Evolutionary conservation across 2,329 filamentous ascomycete species (phyloP).

Genomic region (Alternaria incomplexa): DNA sequence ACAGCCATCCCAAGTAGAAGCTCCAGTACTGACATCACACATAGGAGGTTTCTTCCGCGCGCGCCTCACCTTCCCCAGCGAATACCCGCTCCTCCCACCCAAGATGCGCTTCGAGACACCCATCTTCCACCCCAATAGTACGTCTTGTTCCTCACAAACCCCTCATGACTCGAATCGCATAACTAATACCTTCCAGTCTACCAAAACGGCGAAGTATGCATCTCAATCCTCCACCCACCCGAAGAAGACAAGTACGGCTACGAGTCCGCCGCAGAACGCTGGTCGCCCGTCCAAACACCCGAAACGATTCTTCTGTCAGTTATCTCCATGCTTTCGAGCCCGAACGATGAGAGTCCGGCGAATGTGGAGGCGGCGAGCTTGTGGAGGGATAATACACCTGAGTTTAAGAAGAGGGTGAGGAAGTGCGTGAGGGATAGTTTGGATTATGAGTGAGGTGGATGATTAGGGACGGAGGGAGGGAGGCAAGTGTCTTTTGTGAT

Average conservation of each 20-base stretch:
- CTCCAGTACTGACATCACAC: constrained; percentile 6
- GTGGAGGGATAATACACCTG: constrained; percentile 83
- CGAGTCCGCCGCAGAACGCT: constrained; percentile 92
- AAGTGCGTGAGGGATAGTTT: constrained; percentile 71
- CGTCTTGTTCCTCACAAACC: constrained; percentile 14
- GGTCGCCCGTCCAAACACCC: constrained; percentile 95
- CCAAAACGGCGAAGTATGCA: constrained; percentile 89
- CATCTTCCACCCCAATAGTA: constrained; percentile 97
- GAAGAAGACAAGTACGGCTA: constrained; percentile 99
- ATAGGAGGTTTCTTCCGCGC: constrained; percentile 89
- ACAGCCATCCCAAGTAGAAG: not conserved
- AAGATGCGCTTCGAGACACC: constrained; percentile 95
- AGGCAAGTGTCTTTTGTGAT: not conserved
- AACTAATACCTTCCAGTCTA: constrained; percentile 68
- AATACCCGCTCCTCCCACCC: constrained; percentile 95
- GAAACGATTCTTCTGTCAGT: constrained; percentile 97
- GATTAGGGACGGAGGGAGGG: not conserved
- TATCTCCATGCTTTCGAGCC: constrained; percentile 98
- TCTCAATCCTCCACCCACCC: constrained; percentile 95
- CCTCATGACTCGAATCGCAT: not conserved
- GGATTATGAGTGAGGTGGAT: constrained; percentile 37
- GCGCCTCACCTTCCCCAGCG: constrained; percentile 91
- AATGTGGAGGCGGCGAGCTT: constrained; percentile 96
- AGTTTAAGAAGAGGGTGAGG: constrained; percentile 87
- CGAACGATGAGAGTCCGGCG: constrained; percentile 94